A percentile compares a stretch with the other conserved stretches of the same genome.
Evolutionary conservation across 805 yeast species (phyloP).

Genomic region (Sungouiozyma ichnusensis): DNA sequence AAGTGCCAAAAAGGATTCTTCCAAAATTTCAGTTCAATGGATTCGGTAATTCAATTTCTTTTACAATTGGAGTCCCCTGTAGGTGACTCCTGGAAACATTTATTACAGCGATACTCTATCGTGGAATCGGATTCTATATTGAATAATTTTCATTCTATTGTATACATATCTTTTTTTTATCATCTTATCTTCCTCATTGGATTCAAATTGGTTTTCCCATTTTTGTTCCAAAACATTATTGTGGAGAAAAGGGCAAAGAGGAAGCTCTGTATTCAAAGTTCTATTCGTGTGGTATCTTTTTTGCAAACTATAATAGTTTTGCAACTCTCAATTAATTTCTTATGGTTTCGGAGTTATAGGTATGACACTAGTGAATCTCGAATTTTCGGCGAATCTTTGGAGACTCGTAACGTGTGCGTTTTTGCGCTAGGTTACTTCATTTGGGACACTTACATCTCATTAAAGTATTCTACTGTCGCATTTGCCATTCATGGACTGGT

Average conservation of each 20-base stretch:
- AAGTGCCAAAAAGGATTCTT: no score
- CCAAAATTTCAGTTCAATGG: no score
- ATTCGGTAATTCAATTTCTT: constrained; percentile 8
- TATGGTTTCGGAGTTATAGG: constrained; percentile 5
- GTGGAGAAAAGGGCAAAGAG: constrained; percentile 7
- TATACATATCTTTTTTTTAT: constrained; percentile 24
- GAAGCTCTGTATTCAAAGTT: constrained; percentile 19
- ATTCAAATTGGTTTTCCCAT: constrained; percentile 21
- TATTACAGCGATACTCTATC: background rate
- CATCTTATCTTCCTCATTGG: constrained; percentile 23
- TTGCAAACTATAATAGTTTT: constrained; percentile 68
- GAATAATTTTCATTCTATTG: constrained; percentile 21
- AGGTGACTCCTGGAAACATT: background rate
- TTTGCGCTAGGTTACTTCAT: constrained; percentile 66
- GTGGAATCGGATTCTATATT: constrained; percentile 13
- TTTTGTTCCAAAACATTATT: constrained; percentile 5
- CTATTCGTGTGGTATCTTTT: constrained; percentile 68
- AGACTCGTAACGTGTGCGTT: constrained; percentile 23
- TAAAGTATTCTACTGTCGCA: constrained; percentile 49
- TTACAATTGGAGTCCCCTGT: constrained; percentile 14
- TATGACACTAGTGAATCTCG: constrained; percentile 16
- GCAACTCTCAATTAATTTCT: constrained; percentile 25
- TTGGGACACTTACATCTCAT: constrained; percentile 72
- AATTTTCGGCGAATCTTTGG: constrained; percentile 17
- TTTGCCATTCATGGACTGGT: constrained; percentile 62